Conservation (phyloP, 768 basidiomycete species). For the Kwoniella dejecticola region DNA sequence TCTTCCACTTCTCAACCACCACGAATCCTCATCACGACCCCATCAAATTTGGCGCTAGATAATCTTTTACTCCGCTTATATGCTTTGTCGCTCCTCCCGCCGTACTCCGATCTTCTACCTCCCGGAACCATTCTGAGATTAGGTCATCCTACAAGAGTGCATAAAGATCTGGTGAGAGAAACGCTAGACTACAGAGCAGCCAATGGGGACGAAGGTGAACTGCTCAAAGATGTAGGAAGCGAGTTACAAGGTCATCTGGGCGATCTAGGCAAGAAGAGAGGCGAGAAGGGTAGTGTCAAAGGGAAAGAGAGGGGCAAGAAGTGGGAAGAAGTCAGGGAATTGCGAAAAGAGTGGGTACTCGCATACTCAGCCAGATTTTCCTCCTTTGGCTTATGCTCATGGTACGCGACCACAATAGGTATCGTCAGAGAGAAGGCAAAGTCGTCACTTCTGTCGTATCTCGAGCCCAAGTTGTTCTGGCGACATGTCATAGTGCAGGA, state of each 20-base stretch:
- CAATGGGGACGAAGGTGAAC: conserved; percentile 63
- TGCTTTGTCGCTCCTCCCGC: conserved; percentile 18
- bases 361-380: neutral
- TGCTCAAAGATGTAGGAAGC: conserved; percentile 84
- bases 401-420: too few species aligned
- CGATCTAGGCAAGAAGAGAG: conserved; percentile 67
- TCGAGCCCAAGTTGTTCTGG: conserved; percentile 81
- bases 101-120: conserved; percentile 51
- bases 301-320: conserved; percentile 62
- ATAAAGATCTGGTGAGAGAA: conserved; percentile 60
- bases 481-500: conserved; percentile 93
- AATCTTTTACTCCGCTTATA: conserved; percentile 84
- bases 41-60: conserved; percentile 71
- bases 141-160: conserved; percentile 92
- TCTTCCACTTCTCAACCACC: conserved; percentile 24
- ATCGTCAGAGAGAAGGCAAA: conserved; percentile 81
- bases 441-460: conserved; percentile 78
- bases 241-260: conserved; percentile 75
- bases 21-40: conserved; percentile 46
- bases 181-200: conserved; percentile 58
- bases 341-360: conserved; percentile 79
- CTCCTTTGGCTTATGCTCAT: too few species aligned
- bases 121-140: conserved; percentile 69
- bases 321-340: conserved; percentile 56
- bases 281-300: conserved; percentile 61